Evolutionary conservation across 2,329 filamentous ascomycete genomes (phyloP).

Genomic region (Colletotrichum destructivum): DNA sequence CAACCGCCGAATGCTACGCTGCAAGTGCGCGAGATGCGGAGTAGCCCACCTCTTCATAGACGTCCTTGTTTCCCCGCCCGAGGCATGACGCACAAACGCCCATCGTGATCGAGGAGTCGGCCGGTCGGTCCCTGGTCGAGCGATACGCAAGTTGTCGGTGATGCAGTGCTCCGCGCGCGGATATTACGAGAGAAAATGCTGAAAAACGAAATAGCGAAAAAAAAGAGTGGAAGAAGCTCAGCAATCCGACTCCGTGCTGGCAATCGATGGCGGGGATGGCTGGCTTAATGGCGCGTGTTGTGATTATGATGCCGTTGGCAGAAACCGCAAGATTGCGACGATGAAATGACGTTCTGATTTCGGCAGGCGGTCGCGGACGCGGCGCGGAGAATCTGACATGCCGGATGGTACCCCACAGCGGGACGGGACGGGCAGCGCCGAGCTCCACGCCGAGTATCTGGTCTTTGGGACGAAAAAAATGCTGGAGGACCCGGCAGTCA

Average conservation of each 20-base stretch:
- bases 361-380: constrained; percentile 31
- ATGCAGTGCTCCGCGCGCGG: too few species aligned
- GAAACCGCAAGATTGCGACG: constrained; percentile 38
- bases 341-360: constrained; percentile 35
- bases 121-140: constrained; percentile 13
- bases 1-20: constrained; percentile 17
- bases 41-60: constrained; percentile 68
- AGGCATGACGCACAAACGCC: constrained; percentile 75
- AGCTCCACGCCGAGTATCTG: constrained; percentile 36
- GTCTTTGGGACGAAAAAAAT: constrained; percentile 37
- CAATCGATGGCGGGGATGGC: constrained; percentile 20
- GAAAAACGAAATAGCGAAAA: not conserved
- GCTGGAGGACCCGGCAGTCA: constrained; percentile 32
- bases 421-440: constrained; percentile 42
- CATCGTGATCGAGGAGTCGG: constrained; percentile 57
- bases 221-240: constrained; percentile 38
- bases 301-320: constrained; percentile 45
- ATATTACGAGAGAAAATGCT: not conserved
- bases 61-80: constrained; percentile 65
- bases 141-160: constrained; percentile 12
- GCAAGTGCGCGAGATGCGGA: not conserved
- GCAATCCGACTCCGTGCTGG: constrained; percentile 12
- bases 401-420: constrained; percentile 32
- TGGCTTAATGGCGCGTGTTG: constrained; percentile 37
- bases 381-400: not conserved